phyloP scores from a whole-genome alignment of 1,284 basidiomycete species.

The Ganoderma boninense region DNA sequence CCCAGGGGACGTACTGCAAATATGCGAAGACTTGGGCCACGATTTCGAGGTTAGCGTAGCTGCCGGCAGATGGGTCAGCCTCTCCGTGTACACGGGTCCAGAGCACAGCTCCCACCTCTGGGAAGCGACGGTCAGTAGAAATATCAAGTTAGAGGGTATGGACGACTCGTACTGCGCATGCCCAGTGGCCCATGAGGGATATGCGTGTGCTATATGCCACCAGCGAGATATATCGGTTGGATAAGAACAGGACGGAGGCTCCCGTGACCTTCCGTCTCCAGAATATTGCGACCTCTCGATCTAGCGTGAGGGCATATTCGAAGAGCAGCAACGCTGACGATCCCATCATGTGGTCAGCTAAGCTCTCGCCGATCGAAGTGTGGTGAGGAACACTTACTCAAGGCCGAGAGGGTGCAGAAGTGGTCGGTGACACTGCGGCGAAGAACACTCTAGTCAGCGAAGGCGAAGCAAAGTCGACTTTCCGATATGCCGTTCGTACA shows the following conservation, averaged over 20 bases:
- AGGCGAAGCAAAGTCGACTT: neutral
- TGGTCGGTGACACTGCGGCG: neutral
- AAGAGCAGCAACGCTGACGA: constrained; percentile 18
- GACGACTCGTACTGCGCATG: neutral
- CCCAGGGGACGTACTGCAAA: constrained; percentile 3
- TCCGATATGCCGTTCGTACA: neutral
- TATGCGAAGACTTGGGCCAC: neutral
- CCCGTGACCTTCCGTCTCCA: constrained; percentile 18
- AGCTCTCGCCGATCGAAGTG: no score
- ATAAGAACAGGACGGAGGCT: constrained; percentile 21
- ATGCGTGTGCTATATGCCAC: neutral
- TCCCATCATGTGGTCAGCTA: neutral
- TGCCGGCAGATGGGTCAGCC: neutral
- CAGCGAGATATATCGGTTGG: constrained; percentile 18
- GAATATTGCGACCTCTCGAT: constrained; percentile 17
- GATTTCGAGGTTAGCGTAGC: neutral
- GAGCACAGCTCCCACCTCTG: neutral
- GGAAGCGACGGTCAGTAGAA: no score
- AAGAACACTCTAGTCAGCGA: neutral
- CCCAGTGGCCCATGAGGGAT: neutral
- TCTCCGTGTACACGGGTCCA: neutral
- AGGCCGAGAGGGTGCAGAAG: constrained; percentile 1
- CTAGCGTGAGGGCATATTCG: constrained; percentile 25
- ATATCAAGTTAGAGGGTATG: neutral
- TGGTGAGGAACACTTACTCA: neutral